phyloP scores from a whole-genome alignment of 495 filamentous ascomycete genomes.

The Penicillium atrosanguineum region DNA sequence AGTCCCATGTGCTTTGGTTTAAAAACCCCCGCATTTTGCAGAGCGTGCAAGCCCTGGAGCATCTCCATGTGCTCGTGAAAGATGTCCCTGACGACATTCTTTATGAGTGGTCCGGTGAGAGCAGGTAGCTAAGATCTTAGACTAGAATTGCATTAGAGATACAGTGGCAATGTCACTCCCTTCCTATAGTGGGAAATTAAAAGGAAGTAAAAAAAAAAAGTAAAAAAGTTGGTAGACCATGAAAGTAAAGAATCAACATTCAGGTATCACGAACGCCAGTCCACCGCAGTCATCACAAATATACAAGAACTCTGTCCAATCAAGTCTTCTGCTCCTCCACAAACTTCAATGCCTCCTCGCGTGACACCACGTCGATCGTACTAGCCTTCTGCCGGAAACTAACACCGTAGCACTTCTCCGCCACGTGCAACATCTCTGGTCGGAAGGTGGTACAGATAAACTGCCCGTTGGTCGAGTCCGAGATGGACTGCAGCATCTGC shows the following conservation, averaged over 20 bases:
- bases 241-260: background rate
- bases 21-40: conserved; percentile 92
- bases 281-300: conserved; percentile 16
- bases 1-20: conserved; percentile 77
- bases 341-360: conserved; percentile 87
- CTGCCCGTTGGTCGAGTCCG: conserved; percentile 56
- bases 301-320: conserved; percentile 14
- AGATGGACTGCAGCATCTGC: conserved; percentile 77
- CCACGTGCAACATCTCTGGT: conserved; percentile 92
- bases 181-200: background rate
- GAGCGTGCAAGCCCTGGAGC: conserved; percentile 80
- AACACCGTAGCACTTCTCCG: conserved; percentile 97
- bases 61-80: conserved; percentile 67
- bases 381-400: conserved; percentile 91
- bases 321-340: conserved; percentile 73
- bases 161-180: background rate
- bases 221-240: background rate
- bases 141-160: background rate
- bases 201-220: background rate
- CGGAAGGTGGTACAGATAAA: conserved; percentile 96
- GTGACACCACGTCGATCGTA: conserved; percentile 82
- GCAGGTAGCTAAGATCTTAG: background rate
- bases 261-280: conserved; percentile 28
- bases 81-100: conserved; percentile 60
- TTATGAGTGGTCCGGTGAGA: conserved; percentile 57